A percentile compares a stretch with the other conserved stretches of the same genome.
These are phyloP conservation scores for Colletotrichum zoysiae DNA, from an alignment of 2,329 filamentous ascomycete species.

Conservation along the genomic window DNA sequence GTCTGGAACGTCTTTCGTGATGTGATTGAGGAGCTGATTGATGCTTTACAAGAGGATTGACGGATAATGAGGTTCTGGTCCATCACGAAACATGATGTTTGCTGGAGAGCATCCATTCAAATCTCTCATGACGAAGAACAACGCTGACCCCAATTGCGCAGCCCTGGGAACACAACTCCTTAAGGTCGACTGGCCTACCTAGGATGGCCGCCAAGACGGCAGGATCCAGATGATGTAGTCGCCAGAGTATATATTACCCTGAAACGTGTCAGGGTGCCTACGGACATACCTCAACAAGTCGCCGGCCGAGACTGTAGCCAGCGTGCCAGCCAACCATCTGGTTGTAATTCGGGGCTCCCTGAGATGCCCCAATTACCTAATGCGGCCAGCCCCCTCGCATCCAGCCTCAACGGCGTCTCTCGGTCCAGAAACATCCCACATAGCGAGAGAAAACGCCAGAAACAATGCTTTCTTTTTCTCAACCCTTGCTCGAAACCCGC, in stretches of 20 bases:
- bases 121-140: background rate
- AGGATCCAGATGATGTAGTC: background rate
- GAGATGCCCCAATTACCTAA: conserved; percentile 20
- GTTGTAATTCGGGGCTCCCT: background rate
- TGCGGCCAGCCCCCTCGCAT: conserved; percentile 9
- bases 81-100: background rate
- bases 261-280: background rate
- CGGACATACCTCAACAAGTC: conserved; percentile 28
- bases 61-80: no score
- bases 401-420: conserved; percentile 7
- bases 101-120: no score
- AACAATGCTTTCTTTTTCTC: conserved; percentile 26
- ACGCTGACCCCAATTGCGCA: background rate
- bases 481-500: background rate
- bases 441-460: conserved; percentile 9
- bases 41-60: no score
- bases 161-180: background rate
- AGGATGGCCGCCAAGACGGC: background rate
- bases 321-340: background rate
- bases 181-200: background rate
- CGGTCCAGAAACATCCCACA: background rate
- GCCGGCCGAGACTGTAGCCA: background rate
- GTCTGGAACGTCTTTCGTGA: background rate
- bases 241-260: background rate
- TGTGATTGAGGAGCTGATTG: background rate